These are phyloP conservation scores for Tolypocladium guangdongense DNA, from an alignment of 2,329 filamentous ascomycete genomes.

Conservation along the genomic window DNA sequence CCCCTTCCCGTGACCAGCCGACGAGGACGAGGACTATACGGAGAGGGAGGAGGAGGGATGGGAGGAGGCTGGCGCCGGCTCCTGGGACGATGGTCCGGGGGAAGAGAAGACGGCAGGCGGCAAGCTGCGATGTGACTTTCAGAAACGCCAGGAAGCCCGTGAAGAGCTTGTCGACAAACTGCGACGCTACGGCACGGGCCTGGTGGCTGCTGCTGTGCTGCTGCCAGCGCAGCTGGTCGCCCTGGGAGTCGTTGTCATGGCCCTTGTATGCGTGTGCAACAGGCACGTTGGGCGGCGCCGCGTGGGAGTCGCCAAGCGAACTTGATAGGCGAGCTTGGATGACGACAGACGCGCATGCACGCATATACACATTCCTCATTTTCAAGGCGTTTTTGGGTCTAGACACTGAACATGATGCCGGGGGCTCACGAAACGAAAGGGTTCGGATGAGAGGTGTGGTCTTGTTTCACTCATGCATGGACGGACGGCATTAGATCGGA, in stretches of 20 bases:
- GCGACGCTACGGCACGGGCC: conserved; percentile 29
- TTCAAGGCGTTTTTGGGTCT: conserved; percentile 15
- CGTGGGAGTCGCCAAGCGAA: neutral
- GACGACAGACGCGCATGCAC: neutral
- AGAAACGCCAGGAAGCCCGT: conserved; percentile 21
- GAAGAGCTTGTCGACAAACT: conserved; percentile 29
- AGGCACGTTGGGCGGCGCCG: conserved; percentile 11
- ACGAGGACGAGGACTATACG: conserved; percentile 21
- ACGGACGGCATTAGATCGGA: neutral
- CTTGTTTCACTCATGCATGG: neutral
- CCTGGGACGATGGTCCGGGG: conserved; percentile 9
- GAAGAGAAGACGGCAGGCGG: conserved; percentile 8
- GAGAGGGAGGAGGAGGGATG: conserved; percentile 20
- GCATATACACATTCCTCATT: conserved; percentile 14
- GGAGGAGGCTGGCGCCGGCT: conserved; percentile 10
- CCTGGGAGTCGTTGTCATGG: conserved; percentile 22
- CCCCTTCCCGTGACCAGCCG: conserved; percentile 40
- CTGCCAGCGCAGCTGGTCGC: conserved; percentile 32
- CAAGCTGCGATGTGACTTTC: conserved; percentile 17
- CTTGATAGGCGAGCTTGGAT: conserved; percentile 13
- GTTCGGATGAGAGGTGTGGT: too few species aligned
- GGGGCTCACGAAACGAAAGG: too few species aligned
- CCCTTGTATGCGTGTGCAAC: conserved; percentile 30
- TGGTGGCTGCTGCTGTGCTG: conserved; percentile 34
- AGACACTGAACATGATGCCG: neutral